Evolutionary conservation across 345 rosid species (phyloP), one percentile per base, ranked within the genome.

Genomic region (Melastoma malabathricum): DNA sequence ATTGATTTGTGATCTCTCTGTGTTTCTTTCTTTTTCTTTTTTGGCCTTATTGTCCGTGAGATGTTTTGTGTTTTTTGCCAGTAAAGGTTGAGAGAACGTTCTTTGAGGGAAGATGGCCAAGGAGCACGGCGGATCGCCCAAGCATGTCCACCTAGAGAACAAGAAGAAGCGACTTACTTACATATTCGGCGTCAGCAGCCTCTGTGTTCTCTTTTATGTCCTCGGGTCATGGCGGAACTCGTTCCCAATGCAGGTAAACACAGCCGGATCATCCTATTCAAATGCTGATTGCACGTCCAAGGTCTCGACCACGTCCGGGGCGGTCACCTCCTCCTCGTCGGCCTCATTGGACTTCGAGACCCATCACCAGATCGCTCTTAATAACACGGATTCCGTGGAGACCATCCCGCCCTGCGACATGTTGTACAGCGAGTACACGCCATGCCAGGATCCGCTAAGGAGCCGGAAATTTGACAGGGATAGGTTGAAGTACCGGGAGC

Each of bases 181-280:
- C 89, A 54, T 87, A 39, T 69, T 84, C 1, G 89, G 84, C 34
- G 83, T 82, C 16, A 74, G 93, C 22, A 87, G 87, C 46, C 90
- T 92, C 44, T 92, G 98, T 62, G 67, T 87, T 50, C 57, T 87
- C 68, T 92, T 76, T 55, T 87, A 87, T 55, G 69, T 79, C 58
- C 49, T 92, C 66, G 98, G 98, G 43, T 77, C 93, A 31, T 87
- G 96, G 98, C 93, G 81, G 71, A 78, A 58, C 51, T 67, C 70
- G 18, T 47, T 60, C 1, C 43, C 61, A 4, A 47, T 61, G 58
- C 68, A 84, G 1, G 25, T 62, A 49, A 63, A 61, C 60, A 73
- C 57, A 46, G 55, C 84, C 0, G 77, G 65, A n/a, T n/a, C n/a
- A 55, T 78, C 27, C 58, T 12, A 48, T 13, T 59, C 65, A 10